Conservation (phyloP, 192 early-diverging fungal genomes). For the Phlyctochytrium arcticum region DNA sequence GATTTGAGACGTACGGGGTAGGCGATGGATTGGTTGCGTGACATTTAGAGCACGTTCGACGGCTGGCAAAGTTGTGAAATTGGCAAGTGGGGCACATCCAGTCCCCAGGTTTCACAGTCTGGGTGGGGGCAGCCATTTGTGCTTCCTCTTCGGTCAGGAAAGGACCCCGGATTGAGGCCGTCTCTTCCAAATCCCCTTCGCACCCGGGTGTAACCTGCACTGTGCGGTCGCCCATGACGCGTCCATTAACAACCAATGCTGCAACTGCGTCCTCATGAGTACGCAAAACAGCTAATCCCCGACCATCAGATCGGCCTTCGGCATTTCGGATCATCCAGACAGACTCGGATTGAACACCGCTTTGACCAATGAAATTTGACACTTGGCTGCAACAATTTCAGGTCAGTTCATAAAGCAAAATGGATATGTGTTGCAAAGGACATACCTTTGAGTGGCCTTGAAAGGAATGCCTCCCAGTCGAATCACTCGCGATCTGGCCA, state of each 20-base stretch:
- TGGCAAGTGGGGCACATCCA: constrained; percentile 71
- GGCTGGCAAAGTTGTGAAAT: constrained; percentile 69
- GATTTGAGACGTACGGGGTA: constrained; percentile 34
- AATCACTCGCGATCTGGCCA: constrained; percentile 57
- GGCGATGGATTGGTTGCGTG: constrained; percentile 48
- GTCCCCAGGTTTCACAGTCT: constrained; percentile 55
- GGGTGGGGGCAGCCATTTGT: constrained; percentile 5
- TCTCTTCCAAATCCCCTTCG: constrained; percentile 56
- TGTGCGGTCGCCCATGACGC: constrained; percentile 50
- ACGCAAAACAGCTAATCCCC: constrained; percentile 62
- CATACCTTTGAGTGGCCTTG: constrained; percentile 51
- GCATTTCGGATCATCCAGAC: constrained; percentile 60
- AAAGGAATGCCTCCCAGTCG: constrained; percentile 60
- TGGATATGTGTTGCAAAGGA: background rate
- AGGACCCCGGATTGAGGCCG: constrained; percentile 46
- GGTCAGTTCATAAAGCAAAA: background rate
- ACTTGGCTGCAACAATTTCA: constrained; percentile 12
- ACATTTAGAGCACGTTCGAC: constrained; percentile 65
- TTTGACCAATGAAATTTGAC: background rate
- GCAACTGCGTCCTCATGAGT: constrained; percentile 62
- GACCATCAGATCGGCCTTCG: constrained; percentile 58
- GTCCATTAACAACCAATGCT: constrained; percentile 59
- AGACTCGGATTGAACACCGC: constrained; percentile 47
- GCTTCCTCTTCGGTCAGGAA: constrained; percentile 45
- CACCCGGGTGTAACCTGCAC: constrained; percentile 64